A percentile compares a stretch with the other conserved stretches of the same genome.
Conservation (phyloP, 2,329 filamentous ascomycete species). For the Cladosporium velox region DNA sequence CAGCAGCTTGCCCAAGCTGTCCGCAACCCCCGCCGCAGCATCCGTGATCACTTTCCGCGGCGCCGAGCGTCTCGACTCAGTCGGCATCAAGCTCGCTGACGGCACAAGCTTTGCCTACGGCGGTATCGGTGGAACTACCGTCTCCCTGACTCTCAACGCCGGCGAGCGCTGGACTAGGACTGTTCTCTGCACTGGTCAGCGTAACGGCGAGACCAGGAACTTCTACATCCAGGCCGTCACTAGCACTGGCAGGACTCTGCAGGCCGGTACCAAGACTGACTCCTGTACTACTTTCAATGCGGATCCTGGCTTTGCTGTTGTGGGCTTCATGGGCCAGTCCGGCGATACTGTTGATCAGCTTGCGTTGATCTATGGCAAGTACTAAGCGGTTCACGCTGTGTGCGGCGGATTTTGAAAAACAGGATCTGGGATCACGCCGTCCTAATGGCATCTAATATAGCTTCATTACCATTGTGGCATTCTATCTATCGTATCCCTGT, state of each 20-base stretch:
- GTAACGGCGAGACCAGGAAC: neutral
- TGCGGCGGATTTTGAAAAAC: neutral
- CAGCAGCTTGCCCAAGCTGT: constrained; percentile 7
- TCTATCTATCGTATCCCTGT: neutral
- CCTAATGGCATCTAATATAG: neutral
- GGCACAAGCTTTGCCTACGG: constrained; percentile 10
- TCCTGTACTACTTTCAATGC: constrained; percentile 5
- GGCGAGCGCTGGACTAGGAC: constrained; percentile 16
- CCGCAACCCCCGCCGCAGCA: neutral
- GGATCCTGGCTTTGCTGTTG: constrained; percentile 13
- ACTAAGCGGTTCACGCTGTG: neutral
- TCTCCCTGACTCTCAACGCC: neutral
- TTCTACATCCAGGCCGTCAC: constrained; percentile 17
- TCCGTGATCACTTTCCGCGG: constrained; percentile 13
- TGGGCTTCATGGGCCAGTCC: constrained; percentile 14
- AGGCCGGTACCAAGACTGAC: constrained; percentile 6
- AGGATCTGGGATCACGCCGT: too few relatives aligned
- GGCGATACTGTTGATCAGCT: constrained; percentile 12
- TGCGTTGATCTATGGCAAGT: constrained; percentile 11
- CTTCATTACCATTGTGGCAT: neutral
- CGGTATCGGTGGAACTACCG: neutral
- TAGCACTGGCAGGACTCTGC: constrained; percentile 12
- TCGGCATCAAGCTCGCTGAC: constrained; percentile 1
- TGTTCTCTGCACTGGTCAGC: constrained; percentile 12
- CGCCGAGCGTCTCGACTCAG: constrained; percentile 15